phyloP scores from a whole-genome alignment of 2,329 filamentous ascomycete genomes.

The Cordyceps cicadae region DNA sequence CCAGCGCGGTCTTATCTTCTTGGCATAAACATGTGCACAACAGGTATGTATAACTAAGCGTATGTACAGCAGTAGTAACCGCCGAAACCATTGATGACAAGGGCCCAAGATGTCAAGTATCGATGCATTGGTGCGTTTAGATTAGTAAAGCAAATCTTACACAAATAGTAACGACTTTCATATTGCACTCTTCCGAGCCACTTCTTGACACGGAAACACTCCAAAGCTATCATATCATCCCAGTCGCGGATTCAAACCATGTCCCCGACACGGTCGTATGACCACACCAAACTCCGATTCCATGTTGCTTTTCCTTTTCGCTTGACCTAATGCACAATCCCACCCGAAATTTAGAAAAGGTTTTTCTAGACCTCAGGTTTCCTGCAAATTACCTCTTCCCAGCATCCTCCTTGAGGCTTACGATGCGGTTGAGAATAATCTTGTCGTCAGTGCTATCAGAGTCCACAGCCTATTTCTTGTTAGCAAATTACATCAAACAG shows the following conservation, averaged over 20 bases:
- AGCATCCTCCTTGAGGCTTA: slow-evolving; percentile 82
- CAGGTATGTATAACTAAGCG: too few relatives aligned
- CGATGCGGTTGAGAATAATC: slow-evolving; percentile 83
- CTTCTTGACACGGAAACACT: background rate
- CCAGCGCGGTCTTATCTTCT: slow-evolving; percentile 3
- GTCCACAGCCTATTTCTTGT: slow-evolving; percentile 53
- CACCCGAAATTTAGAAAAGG: too few relatives aligned
- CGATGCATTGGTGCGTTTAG: too few relatives aligned
- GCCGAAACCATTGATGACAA: too few relatives aligned
- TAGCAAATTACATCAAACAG: slow-evolving; percentile 11
- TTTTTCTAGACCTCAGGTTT: background rate
- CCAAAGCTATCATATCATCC: background rate
- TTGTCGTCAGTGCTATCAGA: slow-evolving; percentile 70
- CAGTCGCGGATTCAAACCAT: background rate
- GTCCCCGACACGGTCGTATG: background rate
- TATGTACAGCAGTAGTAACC: background rate
- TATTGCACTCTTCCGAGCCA: background rate
- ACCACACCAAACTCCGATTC: background rate
- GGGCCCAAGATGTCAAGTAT: too few relatives aligned
- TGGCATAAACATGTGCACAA: background rate
- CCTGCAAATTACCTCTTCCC: slow-evolving; percentile 41
- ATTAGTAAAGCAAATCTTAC: background rate
- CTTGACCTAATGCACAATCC: background rate
- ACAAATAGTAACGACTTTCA: background rate
- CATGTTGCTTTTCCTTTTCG: background rate